phyloP scores from a whole-genome alignment of 2,329 filamentous ascomycete species.

The Beauveria brongniartii region DNA sequence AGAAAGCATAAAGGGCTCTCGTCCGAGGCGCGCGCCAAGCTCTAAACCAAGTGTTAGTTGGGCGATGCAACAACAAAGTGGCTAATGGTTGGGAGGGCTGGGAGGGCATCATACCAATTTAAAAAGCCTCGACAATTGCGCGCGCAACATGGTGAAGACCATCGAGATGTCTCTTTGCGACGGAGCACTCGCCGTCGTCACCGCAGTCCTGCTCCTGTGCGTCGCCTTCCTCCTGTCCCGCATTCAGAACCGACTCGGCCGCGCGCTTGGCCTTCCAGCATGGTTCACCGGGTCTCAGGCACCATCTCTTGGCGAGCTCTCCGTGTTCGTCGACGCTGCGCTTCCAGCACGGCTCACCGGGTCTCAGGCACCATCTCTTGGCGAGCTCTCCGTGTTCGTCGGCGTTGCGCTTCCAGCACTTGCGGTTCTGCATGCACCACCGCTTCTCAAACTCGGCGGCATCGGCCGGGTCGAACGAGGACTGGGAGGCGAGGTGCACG shows the following conservation, averaged over 20 bases:
- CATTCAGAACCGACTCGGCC: constrained; percentile 27
- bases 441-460: not conserved
- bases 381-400: constrained; percentile 19
- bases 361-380: constrained; percentile 28
- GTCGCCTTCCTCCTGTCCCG: constrained; percentile 21
- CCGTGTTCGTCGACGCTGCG: not conserved
- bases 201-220: constrained; percentile 20
- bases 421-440: too few species aligned
- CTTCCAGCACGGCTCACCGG: constrained; percentile 34
- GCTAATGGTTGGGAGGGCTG: not conserved
- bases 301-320: not conserved
- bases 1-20: not conserved
- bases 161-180: constrained; percentile 28
- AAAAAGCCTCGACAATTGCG: constrained; percentile 19
- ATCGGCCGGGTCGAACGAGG: constrained; percentile 22
- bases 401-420: constrained; percentile 31
- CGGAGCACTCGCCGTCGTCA: constrained; percentile 29
- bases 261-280: constrained; percentile 24
- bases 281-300: not conserved
- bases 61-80: not conserved
- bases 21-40: not conserved
- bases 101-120: constrained; percentile 12
- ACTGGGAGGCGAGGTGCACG: constrained; percentile 26
- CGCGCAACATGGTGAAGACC: constrained; percentile 21
- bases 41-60: not conserved